Base-by-base conservation (phyloP, 1,284 basidiomycete genomes). In the Jaminaea rosea region DNA sequence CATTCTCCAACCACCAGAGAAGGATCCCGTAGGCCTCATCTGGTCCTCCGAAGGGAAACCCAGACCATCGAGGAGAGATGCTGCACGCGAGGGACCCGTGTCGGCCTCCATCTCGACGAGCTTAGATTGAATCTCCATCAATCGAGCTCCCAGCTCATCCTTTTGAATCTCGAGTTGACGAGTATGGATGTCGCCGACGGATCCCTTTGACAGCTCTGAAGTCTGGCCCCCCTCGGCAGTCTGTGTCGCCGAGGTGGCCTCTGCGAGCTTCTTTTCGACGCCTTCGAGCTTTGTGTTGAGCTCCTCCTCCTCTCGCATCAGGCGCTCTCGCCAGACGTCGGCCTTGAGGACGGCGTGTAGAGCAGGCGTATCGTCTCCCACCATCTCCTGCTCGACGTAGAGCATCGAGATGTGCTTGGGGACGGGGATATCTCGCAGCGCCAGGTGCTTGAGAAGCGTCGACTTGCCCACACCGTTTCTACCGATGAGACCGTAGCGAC, bases 1-100 rank as follows among this genome's bases (percentile, higher is more conserved):
- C 94, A 98, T 98, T 83, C 98, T 80, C 91, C 91, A 96, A 78
- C 94, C 93, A 79, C 94, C 93, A 75, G 89, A 94, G 80, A 99
- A 99, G 1, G 87, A 83, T 71, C 77, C 85, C 4, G 76, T 77
- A 1, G 75, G 66, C 47, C 64, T 62, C 45, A 44, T 42, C 76
- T 97, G 93, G 75, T 97, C 93, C 15, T 79, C 78, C 68, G 93
- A 87, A 58, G 82, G 82, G 77, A 97, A 97, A 11, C 93, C 93
- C 26, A 98, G 81, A 49, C 91, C 92, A 37, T 88, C 89, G 44
- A 98, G 80, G 26, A 97, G 78, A 6, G 87, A 81, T 4, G 90
- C 90, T 17, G 94, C 94, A 56, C 94, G 79, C 4, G 89, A 86
- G 9, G 94, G 94, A 4, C 92, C 94, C 62, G 87, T 93, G 72